A percentile compares a stretch with the other conserved stretches of the same genome.
Conservation (phyloP, 371 early-diverging fungal species). For the Lichtheimia ramosa region DNA sequence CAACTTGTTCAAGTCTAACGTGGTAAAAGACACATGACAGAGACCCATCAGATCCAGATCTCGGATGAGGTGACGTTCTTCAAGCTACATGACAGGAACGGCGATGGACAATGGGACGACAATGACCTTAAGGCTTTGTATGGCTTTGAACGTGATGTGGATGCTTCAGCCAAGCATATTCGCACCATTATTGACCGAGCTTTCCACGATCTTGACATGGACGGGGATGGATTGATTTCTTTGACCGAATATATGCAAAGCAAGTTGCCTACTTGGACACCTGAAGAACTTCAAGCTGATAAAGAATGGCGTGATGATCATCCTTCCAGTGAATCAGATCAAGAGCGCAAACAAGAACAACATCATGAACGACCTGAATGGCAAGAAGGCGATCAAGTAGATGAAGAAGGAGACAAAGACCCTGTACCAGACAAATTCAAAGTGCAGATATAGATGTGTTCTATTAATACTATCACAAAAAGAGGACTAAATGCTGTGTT, state of each 20-base stretch:
- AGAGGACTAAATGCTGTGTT: too few species aligned
- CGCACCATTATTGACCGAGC: slow-evolving; percentile 36
- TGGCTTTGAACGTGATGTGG: slow-evolving; percentile 33
- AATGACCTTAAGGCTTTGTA: slow-evolving; percentile 31
- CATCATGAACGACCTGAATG: neutral
- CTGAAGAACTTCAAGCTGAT: slow-evolving; percentile 15
- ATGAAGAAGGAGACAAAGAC: slow-evolving; percentile 2
- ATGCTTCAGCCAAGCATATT: slow-evolving; percentile 37
- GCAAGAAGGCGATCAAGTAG: neutral
- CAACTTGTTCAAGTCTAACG: neutral
- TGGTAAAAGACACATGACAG: slow-evolving; percentile 31
- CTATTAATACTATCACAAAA: too few species aligned
- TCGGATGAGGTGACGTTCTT: slow-evolving; percentile 40
- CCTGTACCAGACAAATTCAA: slow-evolving; percentile 13
- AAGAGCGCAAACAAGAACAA: neutral
- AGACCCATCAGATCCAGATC: slow-evolving; percentile 35
- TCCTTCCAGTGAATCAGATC: neutral
- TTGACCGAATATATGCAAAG: slow-evolving; percentile 28
- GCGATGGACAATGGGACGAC: slow-evolving; percentile 38
- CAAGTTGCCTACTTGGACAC: slow-evolving; percentile 23
- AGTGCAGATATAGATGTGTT: neutral
- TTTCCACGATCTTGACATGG: slow-evolving; percentile 36
- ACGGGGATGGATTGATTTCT: slow-evolving; percentile 33
- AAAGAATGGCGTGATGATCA: slow-evolving; percentile 20
- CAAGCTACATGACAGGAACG: slow-evolving; percentile 42